A percentile compares a stretch with the other conserved stretches of the same genome.
Evolutionary conservation across 106 monocot genomes (phyloP).

Genomic region (Amphibolis antarctica): DNA sequence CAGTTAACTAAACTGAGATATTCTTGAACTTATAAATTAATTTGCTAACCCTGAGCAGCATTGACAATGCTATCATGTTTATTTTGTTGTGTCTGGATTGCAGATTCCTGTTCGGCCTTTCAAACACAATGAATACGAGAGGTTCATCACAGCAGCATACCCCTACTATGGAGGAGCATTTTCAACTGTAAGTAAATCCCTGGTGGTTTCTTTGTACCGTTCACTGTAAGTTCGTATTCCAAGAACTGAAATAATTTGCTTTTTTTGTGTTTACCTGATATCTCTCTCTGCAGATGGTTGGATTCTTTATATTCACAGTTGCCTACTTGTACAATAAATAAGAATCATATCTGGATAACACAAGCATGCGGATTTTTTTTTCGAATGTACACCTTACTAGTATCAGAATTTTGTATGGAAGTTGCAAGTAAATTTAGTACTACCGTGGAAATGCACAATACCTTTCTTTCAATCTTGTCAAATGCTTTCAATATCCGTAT

Average conservation of each 20-base stretch:
- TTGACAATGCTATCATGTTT: background rate
- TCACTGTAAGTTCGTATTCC: background rate
- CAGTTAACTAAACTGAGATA: background rate
- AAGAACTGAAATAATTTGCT: too few relatives aligned
- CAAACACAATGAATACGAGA: constrained; percentile 92
- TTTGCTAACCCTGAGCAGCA: background rate
- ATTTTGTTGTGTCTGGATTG: constrained; percentile 3
- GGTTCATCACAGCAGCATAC: constrained; percentile 81
- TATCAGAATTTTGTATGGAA: background rate
- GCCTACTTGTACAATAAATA: constrained; percentile 69
- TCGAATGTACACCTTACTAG: constrained; percentile 1
- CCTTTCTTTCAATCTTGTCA: background rate
- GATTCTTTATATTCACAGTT: constrained; percentile 69
- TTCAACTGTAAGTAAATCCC: constrained; percentile 57
- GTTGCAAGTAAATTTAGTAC: background rate
- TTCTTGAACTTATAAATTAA: background rate
- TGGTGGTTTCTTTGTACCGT: background rate
- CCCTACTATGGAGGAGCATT: constrained; percentile 91
- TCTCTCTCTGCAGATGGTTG: constrained; percentile 66
- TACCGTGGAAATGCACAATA: background rate
- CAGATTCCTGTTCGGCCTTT: constrained; percentile 92
- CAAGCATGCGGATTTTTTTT: constrained; percentile 5
- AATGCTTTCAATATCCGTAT: background rate
- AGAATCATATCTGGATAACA: constrained; percentile 6
- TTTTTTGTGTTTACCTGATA: background rate